Percentiles rank a stretch among this genome's conserved stretches.
Evolutionary conservation across 2,329 filamentous ascomycete genomes (phyloP).

Genomic region (Parasarocladium wereldwijsianum): DNA sequence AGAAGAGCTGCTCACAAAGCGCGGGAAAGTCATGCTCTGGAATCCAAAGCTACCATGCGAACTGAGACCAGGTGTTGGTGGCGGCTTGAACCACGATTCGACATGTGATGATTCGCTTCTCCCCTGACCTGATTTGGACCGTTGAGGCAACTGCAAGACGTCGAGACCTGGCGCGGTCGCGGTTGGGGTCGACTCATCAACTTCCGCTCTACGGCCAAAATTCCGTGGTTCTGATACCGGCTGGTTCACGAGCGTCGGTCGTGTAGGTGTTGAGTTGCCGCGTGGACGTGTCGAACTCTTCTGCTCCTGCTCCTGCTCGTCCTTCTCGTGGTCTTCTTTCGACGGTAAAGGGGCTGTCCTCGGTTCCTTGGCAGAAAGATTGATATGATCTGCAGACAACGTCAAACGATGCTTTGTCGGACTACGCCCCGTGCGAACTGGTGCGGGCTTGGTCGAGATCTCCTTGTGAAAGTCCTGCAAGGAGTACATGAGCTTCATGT

Average conservation of each 20-base stretch:
- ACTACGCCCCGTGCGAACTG: constrained; percentile 35
- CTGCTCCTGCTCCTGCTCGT: constrained; percentile 20
- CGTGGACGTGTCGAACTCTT: constrained; percentile 23
- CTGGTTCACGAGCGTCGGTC: constrained; percentile 39
- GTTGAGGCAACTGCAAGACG: constrained; percentile 14
- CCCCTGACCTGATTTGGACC: constrained; percentile 19
- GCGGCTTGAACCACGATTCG: constrained; percentile 20
- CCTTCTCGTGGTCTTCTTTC: constrained; percentile 25
- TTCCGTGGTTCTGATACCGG: constrained; percentile 54
- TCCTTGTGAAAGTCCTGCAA: constrained; percentile 67
- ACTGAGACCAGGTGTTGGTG: constrained; percentile 29
- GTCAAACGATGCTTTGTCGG: constrained; percentile 46
- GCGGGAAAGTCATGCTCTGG: constrained; percentile 19
- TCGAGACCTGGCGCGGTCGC: constrained; percentile 8
- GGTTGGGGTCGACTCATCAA: constrained; percentile 14
- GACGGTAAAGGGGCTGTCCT: constrained; percentile 43
- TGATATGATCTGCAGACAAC: constrained; percentile 43
- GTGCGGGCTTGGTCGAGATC: constrained; percentile 36
- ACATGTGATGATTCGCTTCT: constrained; percentile 2
- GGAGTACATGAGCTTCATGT: constrained; percentile 87
- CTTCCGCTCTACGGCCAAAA: constrained; percentile 39
- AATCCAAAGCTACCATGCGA: constrained; percentile 26
- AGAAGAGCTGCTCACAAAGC: constrained; percentile 5
- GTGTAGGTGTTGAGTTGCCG: constrained; percentile 37
- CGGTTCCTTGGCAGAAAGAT: constrained; percentile 37